Evolutionary conservation across 768 basidiomycete genomes (phyloP).

Genomic region (Phaeotremella skinneri): DNA sequence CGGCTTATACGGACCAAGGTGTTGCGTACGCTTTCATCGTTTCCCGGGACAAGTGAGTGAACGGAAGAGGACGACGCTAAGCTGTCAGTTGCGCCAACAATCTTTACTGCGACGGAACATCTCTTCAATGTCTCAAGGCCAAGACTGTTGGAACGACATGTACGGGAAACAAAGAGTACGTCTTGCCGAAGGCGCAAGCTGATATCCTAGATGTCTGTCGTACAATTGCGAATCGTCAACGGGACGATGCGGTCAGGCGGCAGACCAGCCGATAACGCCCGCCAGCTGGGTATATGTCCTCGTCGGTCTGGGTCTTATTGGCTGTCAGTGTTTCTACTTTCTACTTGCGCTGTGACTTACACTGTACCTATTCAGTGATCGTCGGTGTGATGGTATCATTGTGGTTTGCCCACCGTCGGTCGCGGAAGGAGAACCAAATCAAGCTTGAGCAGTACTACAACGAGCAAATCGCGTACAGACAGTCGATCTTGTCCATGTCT

Average conservation of each 20-base stretch:
- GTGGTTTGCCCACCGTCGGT: conserved; percentile 68
- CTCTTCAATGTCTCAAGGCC: conserved; percentile 61
- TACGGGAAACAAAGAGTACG: conserved; percentile 59
- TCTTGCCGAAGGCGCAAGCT: conserved; percentile 2
- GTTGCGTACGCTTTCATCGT: conserved; percentile 73
- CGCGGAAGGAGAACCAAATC: conserved; percentile 72
- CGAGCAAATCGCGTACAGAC: conserved; percentile 58
- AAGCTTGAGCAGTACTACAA: conserved; percentile 86
- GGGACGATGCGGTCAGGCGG: conserved; percentile 63
- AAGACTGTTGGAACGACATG: conserved; percentile 65
- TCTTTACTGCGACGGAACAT: conserved; percentile 69
- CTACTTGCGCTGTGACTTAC: neutral
- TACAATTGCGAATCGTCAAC: conserved; percentile 65
- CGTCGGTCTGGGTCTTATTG: conserved; percentile 68
- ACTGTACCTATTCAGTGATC: conserved; percentile 61
- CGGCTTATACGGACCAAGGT: conserved; percentile 60
- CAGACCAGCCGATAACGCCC: conserved; percentile 64
- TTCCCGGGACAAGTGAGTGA: conserved; percentile 63
- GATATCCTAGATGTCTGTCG: conserved; percentile 61
- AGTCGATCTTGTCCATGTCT: conserved; percentile 50
- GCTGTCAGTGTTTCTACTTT: conserved; percentile 55
- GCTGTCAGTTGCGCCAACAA: conserved; percentile 68
- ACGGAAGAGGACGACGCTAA: conserved; percentile 18
- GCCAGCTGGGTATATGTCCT: conserved; percentile 68
- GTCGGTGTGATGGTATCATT: conserved; percentile 66